Conservation (phyloP, 1,284 basidiomycete genomes). For the Rhizoctonia solani region DNA sequence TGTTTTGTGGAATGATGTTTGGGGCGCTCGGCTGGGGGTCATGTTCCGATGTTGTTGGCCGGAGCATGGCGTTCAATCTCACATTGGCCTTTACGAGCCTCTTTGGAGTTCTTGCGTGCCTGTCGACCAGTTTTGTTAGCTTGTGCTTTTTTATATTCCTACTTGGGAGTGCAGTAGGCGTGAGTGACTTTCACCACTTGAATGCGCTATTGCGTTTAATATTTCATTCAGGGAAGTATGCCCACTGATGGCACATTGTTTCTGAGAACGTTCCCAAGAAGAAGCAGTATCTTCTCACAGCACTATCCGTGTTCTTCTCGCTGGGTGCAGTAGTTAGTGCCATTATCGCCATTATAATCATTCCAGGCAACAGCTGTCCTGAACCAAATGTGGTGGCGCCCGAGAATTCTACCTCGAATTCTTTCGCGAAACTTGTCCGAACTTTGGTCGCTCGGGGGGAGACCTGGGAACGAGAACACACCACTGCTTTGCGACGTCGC, state of each 20-base stretch:
- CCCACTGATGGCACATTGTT: constrained; percentile 95
- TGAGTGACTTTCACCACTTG: constrained; percentile 47
- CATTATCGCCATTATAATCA: constrained; percentile 72
- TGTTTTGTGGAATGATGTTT: constrained; percentile 95
- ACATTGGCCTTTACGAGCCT: constrained; percentile 89
- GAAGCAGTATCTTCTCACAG: constrained; percentile 91
- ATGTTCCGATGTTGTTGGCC: constrained; percentile 79
- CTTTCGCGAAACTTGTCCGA: background rate
- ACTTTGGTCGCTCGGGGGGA: constrained; percentile 35
- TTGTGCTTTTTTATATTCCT: constrained; percentile 84
- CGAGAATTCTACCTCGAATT: background rate
- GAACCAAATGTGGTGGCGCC: constrained; percentile 40
- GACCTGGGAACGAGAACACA: constrained; percentile 37
- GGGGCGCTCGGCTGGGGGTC: constrained; percentile 88
- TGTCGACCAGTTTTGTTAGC: constrained; percentile 69
- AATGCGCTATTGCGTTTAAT: background rate
- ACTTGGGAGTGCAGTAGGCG: constrained; percentile 89
- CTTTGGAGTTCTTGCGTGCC: constrained; percentile 78
- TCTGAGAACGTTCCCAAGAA: constrained; percentile 91
- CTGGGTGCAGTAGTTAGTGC: constrained; percentile 86
- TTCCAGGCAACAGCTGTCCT: constrained; percentile 78
- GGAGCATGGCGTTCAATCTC: constrained; percentile 87
- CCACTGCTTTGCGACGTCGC: constrained; percentile 62
- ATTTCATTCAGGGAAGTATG: constrained; percentile 76
- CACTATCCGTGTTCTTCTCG: constrained; percentile 95